Conservation (phyloP, 129 eudicot species). For the Escallonia herrerae region DNA sequence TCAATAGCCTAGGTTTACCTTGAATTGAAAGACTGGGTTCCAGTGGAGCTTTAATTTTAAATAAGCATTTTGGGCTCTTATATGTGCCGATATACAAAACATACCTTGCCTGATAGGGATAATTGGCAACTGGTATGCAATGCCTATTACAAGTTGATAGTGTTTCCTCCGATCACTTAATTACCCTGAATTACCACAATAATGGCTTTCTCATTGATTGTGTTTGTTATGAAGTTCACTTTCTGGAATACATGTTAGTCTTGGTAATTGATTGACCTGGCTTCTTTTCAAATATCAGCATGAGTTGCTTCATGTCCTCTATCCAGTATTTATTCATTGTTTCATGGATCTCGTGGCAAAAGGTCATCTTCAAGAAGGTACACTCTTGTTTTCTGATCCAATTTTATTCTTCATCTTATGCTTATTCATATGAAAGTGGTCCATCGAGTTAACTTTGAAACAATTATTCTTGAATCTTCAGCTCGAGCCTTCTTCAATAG, state of each 20-base stretch:
- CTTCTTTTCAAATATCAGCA: conserved; percentile 46
- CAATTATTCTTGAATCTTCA: conserved; percentile 23
- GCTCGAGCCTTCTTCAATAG: conserved; percentile 81
- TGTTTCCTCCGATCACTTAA: too few species aligned
- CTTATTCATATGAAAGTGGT: neutral
- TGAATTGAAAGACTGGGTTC: neutral
- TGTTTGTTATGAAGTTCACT: neutral
- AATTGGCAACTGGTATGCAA: too few species aligned
- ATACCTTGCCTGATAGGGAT: too few species aligned
- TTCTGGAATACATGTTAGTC: neutral
- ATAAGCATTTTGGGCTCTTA: neutral
- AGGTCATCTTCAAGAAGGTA: conserved; percentile 95
- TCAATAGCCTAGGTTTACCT: too few species aligned
- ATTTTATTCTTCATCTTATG: conserved; percentile 1
- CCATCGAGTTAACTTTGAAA: neutral
- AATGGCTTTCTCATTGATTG: neutral
- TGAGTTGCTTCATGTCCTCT: conserved; percentile 85
- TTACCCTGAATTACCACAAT: neutral
- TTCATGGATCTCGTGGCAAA: conserved; percentile 97
- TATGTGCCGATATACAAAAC: neutral
- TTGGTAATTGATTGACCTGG: neutral
- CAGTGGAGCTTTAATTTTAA: neutral
- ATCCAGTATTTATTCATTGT: conserved; percentile 93
- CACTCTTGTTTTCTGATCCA: conserved; percentile 7
- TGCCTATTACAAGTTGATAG: too few species aligned